Evolutionary conservation across 2,329 filamentous ascomycete genomes (phyloP), one percentile per base, ranked within the genome.

Genomic region (Aureobasidium sp.): DNA sequence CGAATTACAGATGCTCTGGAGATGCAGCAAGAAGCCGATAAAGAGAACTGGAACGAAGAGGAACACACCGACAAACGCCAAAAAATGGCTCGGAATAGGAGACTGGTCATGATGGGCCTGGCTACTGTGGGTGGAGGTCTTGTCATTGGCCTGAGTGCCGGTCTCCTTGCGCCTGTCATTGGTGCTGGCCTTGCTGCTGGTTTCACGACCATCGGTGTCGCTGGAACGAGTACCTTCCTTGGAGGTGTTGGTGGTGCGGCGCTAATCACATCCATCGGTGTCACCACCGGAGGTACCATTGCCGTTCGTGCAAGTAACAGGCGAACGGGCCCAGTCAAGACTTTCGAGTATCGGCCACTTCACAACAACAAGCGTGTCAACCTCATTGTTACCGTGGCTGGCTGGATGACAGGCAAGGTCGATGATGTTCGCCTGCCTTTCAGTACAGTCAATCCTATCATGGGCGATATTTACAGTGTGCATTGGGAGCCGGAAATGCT

Each of bases 361-460:
- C 92, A 97, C 78, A 99, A 99, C 77, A 97, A 97, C 75, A 99
- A 99, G 75, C 83, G 92, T 61, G 89, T 96, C 40, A 97, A 99
- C 68, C 81, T 99, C 31, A 94, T 99, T 64, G 85, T 99, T 40
- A 97, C 94, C 0, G 84, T 99, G 31, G 91, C 93, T 0, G 94
- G 94, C 3, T 99, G 94, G 94, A 95, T 99, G 88, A 96, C 90
- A 42, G 94, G 95, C 68, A 97, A 95, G 70, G 86, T 95, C 57
- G 94, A 99, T 75, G 94, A 99, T 72, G 92, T 99, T 53, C 89
- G 94, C 62, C 76, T 99, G 69, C 94, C 94, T 8, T 99, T 89
- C 74, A 96, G 91, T 76, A 99, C 95, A 0, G 88, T 99, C 7
- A 92, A 99, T 72, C 90, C 95, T 0, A 84, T 97, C 64, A 99